phyloP scores from a whole-genome alignment of 2,329 filamentous ascomycete genomes.

The Aureobasidium sp. region DNA sequence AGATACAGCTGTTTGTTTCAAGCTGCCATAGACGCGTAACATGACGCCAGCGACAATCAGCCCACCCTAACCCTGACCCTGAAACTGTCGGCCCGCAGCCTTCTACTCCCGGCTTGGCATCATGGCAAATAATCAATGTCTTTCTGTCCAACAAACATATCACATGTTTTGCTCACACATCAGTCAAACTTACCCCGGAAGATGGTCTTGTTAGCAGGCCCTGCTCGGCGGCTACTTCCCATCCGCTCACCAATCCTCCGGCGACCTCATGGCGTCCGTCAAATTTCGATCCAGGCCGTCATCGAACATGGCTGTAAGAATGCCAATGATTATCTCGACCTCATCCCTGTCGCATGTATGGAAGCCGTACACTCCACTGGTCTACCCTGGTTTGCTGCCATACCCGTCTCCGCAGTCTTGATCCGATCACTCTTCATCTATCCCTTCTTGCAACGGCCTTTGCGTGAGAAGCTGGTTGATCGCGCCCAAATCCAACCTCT shows the following conservation, averaged over 20 bases:
- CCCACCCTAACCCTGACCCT: not conserved
- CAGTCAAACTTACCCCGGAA: not conserved
- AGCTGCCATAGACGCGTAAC: not conserved
- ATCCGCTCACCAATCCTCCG: not conserved
- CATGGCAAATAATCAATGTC: not conserved
- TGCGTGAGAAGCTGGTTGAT: not conserved
- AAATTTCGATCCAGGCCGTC: not conserved
- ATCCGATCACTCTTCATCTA: conserved; percentile 23
- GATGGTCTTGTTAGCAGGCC: not conserved
- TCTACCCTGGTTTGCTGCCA: conserved; percentile 24
- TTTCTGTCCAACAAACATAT: not conserved
- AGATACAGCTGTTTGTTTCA: not conserved
- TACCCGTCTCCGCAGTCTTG: conserved; percentile 22
- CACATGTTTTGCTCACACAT: not conserved
- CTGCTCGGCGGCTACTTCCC: not conserved
- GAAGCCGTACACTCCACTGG: conserved; percentile 21
- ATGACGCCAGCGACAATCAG: not conserved
- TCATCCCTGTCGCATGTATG: conserved; percentile 17
- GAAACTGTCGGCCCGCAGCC: not conserved
- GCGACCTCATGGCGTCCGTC: not conserved
- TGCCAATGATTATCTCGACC: conserved; percentile 11
- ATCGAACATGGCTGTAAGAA: not conserved
- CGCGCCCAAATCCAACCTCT: not conserved
- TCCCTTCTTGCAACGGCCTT: conserved; percentile 13
- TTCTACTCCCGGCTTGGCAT: not conserved